phyloP scores from a whole-genome alignment of 2,329 filamentous ascomycete species.

The Talaromyces piceae region DNA sequence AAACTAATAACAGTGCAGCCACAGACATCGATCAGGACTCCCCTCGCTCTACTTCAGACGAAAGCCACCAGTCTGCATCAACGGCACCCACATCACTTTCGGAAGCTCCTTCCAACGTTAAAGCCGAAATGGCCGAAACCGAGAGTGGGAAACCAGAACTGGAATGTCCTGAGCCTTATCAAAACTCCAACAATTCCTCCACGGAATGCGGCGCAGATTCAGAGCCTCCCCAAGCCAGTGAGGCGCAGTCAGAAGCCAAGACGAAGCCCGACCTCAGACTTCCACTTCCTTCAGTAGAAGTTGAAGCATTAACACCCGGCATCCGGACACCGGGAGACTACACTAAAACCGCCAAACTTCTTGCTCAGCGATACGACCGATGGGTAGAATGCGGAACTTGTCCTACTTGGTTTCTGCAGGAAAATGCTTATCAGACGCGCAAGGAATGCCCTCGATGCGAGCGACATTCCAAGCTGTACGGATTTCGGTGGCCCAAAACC shows the following conservation, averaged over 20 bases:
- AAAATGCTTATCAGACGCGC: conserved; percentile 78
- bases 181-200: neutral
- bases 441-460: conserved; percentile 88
- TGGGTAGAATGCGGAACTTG: conserved; percentile 92
- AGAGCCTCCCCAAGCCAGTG: neutral
- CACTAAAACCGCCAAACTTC: conserved; percentile 66
- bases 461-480: conserved; percentile 90
- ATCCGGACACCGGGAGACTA: conserved; percentile 68
- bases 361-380: conserved; percentile 66
- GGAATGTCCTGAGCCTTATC: conserved; percentile 9
- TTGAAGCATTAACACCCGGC: conserved; percentile 19
- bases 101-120: conserved; percentile 17
- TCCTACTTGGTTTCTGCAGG: conserved; percentile 73
- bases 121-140: conserved; percentile 13
- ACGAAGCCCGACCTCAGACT: conserved; percentile 19
- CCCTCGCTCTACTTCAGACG: conserved; percentile 21
- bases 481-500: conserved; percentile 93
- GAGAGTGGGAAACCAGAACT: neutral
- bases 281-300: conserved; percentile 33
- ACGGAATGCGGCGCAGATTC: conserved; percentile 11
- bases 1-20: conserved; percentile 9
- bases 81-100: conserved; percentile 32
- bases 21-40: conserved; percentile 22
- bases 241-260: conserved; percentile 14
- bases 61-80: conserved; percentile 23